phyloP scores from a whole-genome alignment of 2,329 filamentous ascomycete genomes.

The Botrytis fabae region DNA sequence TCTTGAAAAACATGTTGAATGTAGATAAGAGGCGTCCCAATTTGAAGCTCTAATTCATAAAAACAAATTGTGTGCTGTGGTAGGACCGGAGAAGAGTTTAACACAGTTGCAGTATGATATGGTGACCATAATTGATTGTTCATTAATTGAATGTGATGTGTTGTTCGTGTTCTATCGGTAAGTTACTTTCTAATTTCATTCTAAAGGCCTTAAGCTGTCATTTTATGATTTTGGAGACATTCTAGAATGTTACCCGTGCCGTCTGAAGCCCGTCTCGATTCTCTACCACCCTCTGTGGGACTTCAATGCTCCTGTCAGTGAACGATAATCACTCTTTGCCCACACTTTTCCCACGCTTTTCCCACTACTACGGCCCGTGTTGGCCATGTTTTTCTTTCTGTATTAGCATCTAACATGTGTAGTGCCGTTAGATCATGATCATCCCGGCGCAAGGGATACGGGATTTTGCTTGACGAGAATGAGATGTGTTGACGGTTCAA shows the following conservation, averaged over 20 bases:
- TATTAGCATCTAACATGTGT: not conserved
- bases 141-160: slow-evolving; percentile 1
- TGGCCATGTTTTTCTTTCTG: slow-evolving; percentile 17
- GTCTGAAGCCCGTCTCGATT: not conserved
- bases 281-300: slow-evolving; percentile 14
- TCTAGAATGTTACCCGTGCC: slow-evolving; percentile 24
- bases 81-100: not conserved
- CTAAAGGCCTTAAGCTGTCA: not conserved
- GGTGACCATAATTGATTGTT: not conserved
- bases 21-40: not conserved
- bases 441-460: slow-evolving; percentile 22
- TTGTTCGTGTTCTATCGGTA: slow-evolving; percentile 3
- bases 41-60: not conserved
- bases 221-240: slow-evolving; percentile 5
- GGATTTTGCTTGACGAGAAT: slow-evolving; percentile 22
- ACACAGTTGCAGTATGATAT: not conserved
- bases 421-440: slow-evolving; percentile 21
- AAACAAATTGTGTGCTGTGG: not conserved
- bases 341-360: slow-evolving; percentile 4
- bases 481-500: not conserved
- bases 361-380: slow-evolving; percentile 18
- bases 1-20: not conserved
- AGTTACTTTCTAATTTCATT: not conserved
- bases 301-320: slow-evolving; percentile 6
- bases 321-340: not conserved